Evolutionary conservation across 2,329 filamentous ascomycete genomes (phyloP), one percentile per base, ranked within the genome.

Genomic region (Arthrobotrys entomopaga): DNA sequence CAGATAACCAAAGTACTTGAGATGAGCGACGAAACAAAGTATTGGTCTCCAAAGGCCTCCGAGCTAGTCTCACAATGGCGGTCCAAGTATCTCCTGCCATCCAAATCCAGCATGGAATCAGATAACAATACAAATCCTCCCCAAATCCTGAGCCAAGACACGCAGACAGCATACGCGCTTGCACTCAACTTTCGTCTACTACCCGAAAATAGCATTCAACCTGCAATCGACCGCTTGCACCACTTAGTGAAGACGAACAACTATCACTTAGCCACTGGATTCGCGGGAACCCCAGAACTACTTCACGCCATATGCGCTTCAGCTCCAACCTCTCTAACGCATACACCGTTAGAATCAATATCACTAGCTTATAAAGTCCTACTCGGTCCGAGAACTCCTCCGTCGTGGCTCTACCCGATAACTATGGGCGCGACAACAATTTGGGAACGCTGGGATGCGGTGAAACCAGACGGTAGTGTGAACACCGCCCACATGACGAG

Each of bases 361-460:
- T 61, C 56, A 80, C 34, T 79, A 1, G 79, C 79, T 61, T 86
- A 86, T 76, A 80, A 80, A 15, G 86, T 86, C 83, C 80, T 86
- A 0, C 79, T 84, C 3, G 81, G 85, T 76, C 83, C 81, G 4
- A 77, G 81, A 2, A 81, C 82, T 0, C 84, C 84, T 0, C 83
- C 82, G 26, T 65, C 61, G 0, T 86, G 84, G 84, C 77, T 86
- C 0, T 85, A 85, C 58, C 83, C 83, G 11, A 81, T 86, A 4
- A 81, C 80, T 0, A 82, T 83, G 81, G 80, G 80, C 8, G 84
- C 81, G 0, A 86, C 84, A 0, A 86, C 84, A 0, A 84, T 82
- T 0, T 86, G 84, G 84, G 84, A 86, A 74, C 81, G 85, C 1
- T 86, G 84, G 84, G 83, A 86, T 56, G 83, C 82, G 26, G 78